phyloP scores from a whole-genome alignment of 257 asterid genomes.

The Solanum etuberosum region DNA sequence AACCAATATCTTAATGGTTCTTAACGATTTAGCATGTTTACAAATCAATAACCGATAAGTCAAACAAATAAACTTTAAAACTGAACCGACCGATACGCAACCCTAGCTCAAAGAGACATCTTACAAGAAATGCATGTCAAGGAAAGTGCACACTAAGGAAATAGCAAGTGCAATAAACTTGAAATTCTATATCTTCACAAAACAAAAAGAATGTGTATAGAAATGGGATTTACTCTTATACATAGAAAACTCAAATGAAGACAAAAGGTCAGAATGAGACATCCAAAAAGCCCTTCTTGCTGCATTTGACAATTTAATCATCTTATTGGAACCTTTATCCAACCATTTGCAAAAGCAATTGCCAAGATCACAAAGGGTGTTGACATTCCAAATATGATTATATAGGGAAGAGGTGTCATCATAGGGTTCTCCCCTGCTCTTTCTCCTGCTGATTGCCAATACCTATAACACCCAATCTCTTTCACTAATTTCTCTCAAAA shows the following conservation, averaged over 20 bases:
- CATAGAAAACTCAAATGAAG: neutral
- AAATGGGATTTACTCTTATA: neutral
- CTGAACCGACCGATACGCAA: neutral
- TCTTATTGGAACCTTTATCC: conserved; percentile 67
- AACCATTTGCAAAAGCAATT: conserved; percentile 88
- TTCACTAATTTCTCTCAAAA: neutral
- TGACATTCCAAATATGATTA: conserved; percentile 90
- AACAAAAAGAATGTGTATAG: neutral
- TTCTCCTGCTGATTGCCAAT: conserved; percentile 92
- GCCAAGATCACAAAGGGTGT: conserved; percentile 88
- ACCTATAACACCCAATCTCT: conserved; percentile 32
- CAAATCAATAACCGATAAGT: neutral
- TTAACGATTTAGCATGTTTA: neutral
- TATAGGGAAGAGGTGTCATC: conserved; percentile 91
- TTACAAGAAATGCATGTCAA: neutral
- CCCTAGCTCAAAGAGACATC: neutral
- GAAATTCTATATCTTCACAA: neutral
- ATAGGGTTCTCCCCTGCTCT: conserved; percentile 92
- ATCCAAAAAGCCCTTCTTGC: neutral
- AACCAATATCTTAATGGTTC: neutral
- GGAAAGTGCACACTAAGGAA: neutral
- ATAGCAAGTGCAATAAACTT: neutral
- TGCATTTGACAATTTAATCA: conserved; percentile 10
- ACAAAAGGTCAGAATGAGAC: neutral
- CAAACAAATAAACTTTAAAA: too few relatives aligned